Base-by-base conservation (phyloP, 352 stramenopile genomes). In the Globisporangium viniferum region DNA sequence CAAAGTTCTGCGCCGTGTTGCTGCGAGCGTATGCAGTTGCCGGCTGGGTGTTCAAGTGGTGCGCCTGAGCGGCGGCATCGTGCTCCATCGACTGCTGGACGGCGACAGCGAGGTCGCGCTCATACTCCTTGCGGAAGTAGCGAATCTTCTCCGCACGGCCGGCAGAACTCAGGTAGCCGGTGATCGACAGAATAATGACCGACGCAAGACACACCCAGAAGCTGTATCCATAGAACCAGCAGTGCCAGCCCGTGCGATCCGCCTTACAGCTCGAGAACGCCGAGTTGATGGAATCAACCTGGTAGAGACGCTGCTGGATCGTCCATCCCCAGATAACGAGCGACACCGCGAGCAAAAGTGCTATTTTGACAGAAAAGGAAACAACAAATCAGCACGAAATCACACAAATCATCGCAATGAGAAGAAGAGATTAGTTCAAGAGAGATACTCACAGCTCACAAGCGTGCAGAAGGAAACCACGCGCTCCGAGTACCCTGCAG, bases 141-240 rank as follows among this genome's bases (percentile, higher is more conserved):
- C 87, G 80, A 57, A 94, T 92, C 69, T 94, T 94, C 61, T 94
- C 87, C 0, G 87, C 87, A 12, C 87, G 83, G 14, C 87, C 87
- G 1, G 87, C 87, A 7, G 87, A 94, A 53, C 87, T 94, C 54
- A 89, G 56, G 68, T 94, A 94, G 18, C 86, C 86, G 0, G 87
- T 88, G 62, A 93, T 75, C 0, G 85, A 91, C 33, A 93, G 76
- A 49, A 92, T 73, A 70, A 93, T 91, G 20, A 94, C 87, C 10
- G 83, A 83, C 4, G 85, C 85, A n/a, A 94, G 74, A 65, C 85
- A 92, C 14, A 91, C 84, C 87, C 87, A 94, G 60, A 94, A 94
- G 69, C 87, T 94, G 68, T 85, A 92, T 18, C 87, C 87, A 66
- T 94, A 94, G 75, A 94, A 94, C 87, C 87, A 94, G 73, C 87